phyloP scores from a whole-genome alignment of 2,329 filamentous ascomycete species.

The Paecilomyces sp. region DNA sequence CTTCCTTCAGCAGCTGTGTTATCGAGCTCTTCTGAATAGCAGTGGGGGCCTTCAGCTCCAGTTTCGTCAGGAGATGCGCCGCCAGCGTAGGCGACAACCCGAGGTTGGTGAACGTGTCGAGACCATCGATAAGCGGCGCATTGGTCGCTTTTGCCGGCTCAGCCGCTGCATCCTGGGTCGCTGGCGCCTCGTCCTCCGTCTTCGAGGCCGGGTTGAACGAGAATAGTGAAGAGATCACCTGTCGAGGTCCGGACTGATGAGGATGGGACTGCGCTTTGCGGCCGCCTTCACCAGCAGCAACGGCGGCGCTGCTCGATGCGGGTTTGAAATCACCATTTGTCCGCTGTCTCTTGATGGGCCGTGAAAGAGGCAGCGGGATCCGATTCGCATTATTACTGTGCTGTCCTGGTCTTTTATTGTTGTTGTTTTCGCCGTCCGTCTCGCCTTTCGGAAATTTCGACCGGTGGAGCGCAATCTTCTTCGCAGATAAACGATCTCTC shows the following conservation, averaged over 20 bases:
- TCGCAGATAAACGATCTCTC: conserved; percentile 78
- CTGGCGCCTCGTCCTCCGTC: conserved; percentile 33
- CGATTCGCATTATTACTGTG: conserved; percentile 25
- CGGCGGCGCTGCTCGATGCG: conserved; percentile 3
- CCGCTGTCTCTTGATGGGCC: conserved; percentile 35
- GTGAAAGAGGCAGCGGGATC: conserved; percentile 18
- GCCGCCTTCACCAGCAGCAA: conserved; percentile 13
- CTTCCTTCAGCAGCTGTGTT: conserved; percentile 67
- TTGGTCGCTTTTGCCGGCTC: conserved; percentile 71
- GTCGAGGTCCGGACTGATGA: conserved; percentile 37
- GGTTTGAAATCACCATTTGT: conserved; percentile 33
- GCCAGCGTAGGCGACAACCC: conserved; percentile 76
- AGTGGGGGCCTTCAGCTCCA: conserved; percentile 83
- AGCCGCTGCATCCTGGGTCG: conserved; percentile 24
- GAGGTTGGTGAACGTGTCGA: conserved; percentile 78
- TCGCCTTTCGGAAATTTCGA: conserved; percentile 15
- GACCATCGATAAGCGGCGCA: conserved; percentile 75
- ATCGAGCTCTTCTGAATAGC: conserved; percentile 91
- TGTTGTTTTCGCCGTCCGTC: conserved; percentile 3
- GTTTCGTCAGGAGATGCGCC: conserved; percentile 73
- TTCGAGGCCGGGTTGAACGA: conserved; percentile 75
- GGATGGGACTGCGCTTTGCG: conserved; percentile 25
- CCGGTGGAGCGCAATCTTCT: conserved; percentile 56
- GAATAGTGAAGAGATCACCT: conserved; percentile 86
- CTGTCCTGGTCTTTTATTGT: conserved; percentile 5